Percentiles rank a stretch among this genome's conserved stretches.
These are phyloP conservation scores for Phytophthora citrophthora DNA, from an alignment of 352 stramenopile genomes.

Conservation along the genomic window DNA sequence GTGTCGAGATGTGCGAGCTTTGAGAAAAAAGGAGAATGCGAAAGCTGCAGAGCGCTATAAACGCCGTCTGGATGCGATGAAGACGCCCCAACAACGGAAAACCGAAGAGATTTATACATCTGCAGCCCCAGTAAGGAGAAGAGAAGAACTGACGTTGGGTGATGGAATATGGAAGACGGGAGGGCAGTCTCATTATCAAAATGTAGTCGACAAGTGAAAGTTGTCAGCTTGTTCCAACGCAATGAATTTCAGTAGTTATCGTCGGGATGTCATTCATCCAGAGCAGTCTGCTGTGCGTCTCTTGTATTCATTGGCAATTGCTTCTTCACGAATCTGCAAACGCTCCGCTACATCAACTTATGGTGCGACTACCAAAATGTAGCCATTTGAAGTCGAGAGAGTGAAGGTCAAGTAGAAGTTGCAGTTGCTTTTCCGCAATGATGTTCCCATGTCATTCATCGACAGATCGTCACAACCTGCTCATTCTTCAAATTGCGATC, in stretches of 20 bases:
- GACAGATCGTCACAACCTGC: not conserved
- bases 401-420: conserved; percentile 27
- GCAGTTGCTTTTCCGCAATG: conserved; percentile 8
- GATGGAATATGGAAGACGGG: too few relatives aligned
- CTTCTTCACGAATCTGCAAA: too few relatives aligned
- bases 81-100: conserved; percentile 8
- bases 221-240: too few relatives aligned
- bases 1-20: conserved; percentile 56
- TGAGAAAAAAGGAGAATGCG: conserved; percentile 46
- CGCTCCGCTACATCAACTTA: too few relatives aligned
- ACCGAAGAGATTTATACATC: not conserved
- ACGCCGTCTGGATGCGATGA: conserved; percentile 28
- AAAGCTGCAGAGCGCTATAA: conserved; percentile 61
- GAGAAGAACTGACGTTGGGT: too few relatives aligned
- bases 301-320: too few relatives aligned
- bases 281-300: too few relatives aligned
- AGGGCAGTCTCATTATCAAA: too few relatives aligned
- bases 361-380: conserved; percentile 14
- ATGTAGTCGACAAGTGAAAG: too few relatives aligned
- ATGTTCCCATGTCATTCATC: too few relatives aligned
- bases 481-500: conserved; percentile 24
- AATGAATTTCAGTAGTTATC: too few relatives aligned
- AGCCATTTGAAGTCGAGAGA: conserved; percentile 13
- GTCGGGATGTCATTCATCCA: too few relatives aligned
- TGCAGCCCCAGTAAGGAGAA: not conserved